A percentile compares a stretch with the other conserved stretches of the same genome.
These are phyloP conservation scores for Centaurea solstitialis DNA, from an alignment of 129 eudicot genomes.

Conservation along the genomic window DNA sequence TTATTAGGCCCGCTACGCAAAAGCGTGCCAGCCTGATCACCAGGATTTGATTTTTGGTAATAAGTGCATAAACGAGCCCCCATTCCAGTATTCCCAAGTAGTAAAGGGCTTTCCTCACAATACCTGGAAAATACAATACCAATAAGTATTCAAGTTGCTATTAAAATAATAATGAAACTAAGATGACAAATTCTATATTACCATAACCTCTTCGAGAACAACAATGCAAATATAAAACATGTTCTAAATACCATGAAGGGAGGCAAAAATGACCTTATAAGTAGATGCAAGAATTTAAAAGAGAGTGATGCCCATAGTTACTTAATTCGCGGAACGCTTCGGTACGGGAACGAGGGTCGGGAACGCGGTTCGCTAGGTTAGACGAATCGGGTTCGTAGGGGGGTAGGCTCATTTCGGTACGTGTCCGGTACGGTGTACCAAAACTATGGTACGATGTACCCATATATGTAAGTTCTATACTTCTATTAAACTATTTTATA, in stretches of 20 bases:
- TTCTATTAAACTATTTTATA: too few species aligned
- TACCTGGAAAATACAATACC: conserved; percentile 48
- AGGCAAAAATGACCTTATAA: background rate
- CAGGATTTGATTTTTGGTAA: conserved; percentile 82
- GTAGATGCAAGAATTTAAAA: background rate
- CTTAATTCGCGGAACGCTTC: too few species aligned
- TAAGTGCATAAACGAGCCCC: conserved; percentile 96
- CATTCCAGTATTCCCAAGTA: conserved; percentile 92
- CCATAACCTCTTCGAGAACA: background rate
- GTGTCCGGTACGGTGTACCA: too few species aligned
- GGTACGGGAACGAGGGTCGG: too few species aligned
- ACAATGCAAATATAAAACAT: background rate
- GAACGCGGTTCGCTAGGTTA: too few species aligned
- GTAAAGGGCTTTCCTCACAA: conserved; percentile 96
- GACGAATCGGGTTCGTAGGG: too few species aligned
- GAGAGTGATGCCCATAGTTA: too few species aligned
- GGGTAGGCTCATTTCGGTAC: too few species aligned
- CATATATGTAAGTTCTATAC: too few species aligned
- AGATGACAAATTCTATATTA: background rate
- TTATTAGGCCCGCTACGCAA: conserved; percentile 58
- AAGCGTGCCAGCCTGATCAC: conserved; percentile 72
- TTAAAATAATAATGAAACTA: background rate
- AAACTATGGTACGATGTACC: too few species aligned
- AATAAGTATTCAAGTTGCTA: conserved; percentile 8
- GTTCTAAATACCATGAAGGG: background rate